phyloP scores from a whole-genome alignment of 306 rosid species.

The Ziziphus jujuba region DNA sequence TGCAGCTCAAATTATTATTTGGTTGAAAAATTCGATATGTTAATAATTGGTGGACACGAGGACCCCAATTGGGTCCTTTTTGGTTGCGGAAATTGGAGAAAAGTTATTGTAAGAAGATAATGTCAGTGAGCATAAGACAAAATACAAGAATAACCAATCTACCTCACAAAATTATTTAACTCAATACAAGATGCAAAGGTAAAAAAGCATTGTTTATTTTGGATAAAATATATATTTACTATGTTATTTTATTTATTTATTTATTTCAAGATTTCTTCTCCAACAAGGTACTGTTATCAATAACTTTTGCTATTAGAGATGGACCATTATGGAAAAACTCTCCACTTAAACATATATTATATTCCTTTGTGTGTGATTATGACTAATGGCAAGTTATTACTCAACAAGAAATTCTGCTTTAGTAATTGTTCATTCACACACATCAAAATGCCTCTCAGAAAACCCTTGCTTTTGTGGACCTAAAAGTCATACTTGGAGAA shows the following conservation, averaged over 20 bases:
- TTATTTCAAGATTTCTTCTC: conserved; percentile 17
- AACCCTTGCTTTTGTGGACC: too few relatives aligned
- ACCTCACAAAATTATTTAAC: background rate
- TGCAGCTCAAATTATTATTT: too few relatives aligned
- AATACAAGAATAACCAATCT: conserved; percentile 8
- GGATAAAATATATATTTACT: background rate
- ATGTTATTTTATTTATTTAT: background rate
- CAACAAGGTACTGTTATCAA: conserved; percentile 18
- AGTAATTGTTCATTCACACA: too few relatives aligned
- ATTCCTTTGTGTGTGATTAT: background rate
- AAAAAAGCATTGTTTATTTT: conserved; percentile 1
- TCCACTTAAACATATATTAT: background rate
- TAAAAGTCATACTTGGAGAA: too few relatives aligned
- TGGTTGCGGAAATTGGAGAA: background rate
- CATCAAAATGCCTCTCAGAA: too few relatives aligned
- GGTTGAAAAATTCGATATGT: too few relatives aligned
- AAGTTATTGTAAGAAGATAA: background rate
- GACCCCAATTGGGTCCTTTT: background rate
- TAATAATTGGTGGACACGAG: conserved; percentile 7
- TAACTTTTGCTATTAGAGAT: background rate
- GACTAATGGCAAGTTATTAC: too few relatives aligned
- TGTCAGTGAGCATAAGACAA: conserved; percentile 12
- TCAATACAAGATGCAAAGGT: background rate
- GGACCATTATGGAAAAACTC: conserved; percentile 11
- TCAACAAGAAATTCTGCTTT: too few relatives aligned